Percentiles rank a stretch among this genome's conserved stretches.
These are phyloP conservation scores for Ophiocordyceps camponoti-leonardi DNA, from an alignment of 2,329 filamentous ascomycete species.

Conservation along the genomic window DNA sequence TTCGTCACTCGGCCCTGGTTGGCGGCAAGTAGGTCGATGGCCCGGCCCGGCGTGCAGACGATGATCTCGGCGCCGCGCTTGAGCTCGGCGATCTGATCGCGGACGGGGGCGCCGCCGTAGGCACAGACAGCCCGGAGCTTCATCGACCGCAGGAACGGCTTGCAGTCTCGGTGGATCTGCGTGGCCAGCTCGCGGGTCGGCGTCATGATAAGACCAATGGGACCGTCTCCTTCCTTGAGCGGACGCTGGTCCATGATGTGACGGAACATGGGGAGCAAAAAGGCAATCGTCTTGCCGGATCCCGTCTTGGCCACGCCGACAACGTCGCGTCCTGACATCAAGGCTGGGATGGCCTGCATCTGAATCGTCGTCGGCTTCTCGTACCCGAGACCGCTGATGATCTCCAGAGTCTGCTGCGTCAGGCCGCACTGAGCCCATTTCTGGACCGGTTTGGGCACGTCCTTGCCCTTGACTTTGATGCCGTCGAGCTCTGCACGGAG, in stretches of 20 bases:
- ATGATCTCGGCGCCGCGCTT: constrained; percentile 92
- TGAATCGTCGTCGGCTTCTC: constrained; percentile 88
- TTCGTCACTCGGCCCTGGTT: constrained; percentile 93
- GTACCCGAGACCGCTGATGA: constrained; percentile 66
- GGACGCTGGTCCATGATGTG: constrained; percentile 90
- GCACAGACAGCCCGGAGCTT: constrained; percentile 77
- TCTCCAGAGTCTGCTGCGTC: constrained; percentile 70
- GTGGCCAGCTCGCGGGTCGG: constrained; percentile 86
- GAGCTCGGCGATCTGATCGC: constrained; percentile 91
- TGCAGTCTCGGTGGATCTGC: constrained; percentile 89
- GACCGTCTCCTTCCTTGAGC: constrained; percentile 69
- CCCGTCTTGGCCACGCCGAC: constrained; percentile 96
- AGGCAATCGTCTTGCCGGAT: constrained; percentile 81
- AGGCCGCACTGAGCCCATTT: constrained; percentile 96
- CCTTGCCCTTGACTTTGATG: constrained; percentile 79
- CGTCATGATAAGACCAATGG: constrained; percentile 77
- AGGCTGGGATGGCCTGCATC: constrained; percentile 80
- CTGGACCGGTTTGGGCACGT: constrained; percentile 82
- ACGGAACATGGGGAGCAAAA: constrained; percentile 89
- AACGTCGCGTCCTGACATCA: constrained; percentile 92
- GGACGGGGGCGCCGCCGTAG: constrained; percentile 89
- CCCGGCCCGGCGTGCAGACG: constrained; percentile 83
- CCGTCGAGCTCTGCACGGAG: constrained; percentile 79
- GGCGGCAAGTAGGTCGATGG: constrained; percentile 87
- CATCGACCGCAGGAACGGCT: constrained; percentile 79